Base-by-base conservation (phyloP, 2,329 filamentous ascomycete genomes). In the Colletotrichum sp. region DNA sequence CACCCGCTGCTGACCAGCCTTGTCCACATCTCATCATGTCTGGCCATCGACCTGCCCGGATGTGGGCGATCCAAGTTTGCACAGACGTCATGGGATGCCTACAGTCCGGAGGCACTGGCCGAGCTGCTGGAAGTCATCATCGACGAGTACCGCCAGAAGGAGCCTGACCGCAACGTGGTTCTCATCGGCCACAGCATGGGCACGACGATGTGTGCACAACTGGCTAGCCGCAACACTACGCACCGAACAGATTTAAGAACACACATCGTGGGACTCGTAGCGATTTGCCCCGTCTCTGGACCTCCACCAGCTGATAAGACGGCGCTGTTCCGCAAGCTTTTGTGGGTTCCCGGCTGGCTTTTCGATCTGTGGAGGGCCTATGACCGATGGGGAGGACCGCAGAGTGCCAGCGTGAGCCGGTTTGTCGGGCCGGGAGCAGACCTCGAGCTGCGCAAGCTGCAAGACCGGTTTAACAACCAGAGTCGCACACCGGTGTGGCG, bases 121-220 rank as follows among this genome's bases (percentile, higher is more conserved):
- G 93, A 95, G 79, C 88, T 99, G 13, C 88, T 98, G 16, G 93
- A 93, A 72, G 89, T 88, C 2, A 91, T 95, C 36, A 96, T 99
- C 75, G 90, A 95, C 52, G 89, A 92, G 62, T 91, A 96, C 81
- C 91, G 94, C 55, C 92, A 95, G 78, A 90, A 89, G 59, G 88
- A 91, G 44, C 86, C 88, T 22, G 88, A 87, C 1, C 96, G 98
- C 83, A 91, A 92, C 5, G 90, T 98, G 16, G 90, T 98, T 25
- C 84, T 98, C 34, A 91, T 99, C 75, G 95, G 93, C 2, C 97
- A 99, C 82, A 98, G 95, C 82, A 94, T 98, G 91, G 97, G 97
- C 8, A 96, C 94, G 75, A 94, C 94, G 5, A 87, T 98, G 25
- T 92, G 93, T 8, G 93, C 95, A 30, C 87, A 93, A 19, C 87